Evolutionary conservation across 192 early-diverging fungal genomes (phyloP), one percentile per base, ranked within the genome.

Genomic region (Mortierella antarctica): DNA sequence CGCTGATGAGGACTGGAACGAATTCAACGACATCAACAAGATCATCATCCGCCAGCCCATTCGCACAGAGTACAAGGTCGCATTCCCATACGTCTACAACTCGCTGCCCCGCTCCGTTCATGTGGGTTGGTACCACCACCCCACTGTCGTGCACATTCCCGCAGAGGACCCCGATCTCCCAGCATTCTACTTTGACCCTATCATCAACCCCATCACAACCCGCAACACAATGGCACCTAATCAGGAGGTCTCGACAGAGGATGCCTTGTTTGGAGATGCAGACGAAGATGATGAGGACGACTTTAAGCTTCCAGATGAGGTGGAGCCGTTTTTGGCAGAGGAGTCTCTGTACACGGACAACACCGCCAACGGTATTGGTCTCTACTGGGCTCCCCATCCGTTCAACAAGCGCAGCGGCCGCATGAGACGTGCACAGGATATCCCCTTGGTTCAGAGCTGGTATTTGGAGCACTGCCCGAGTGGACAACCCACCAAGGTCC

Each of bases 1-100:
- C 2, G 93, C 91, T 1, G 98, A 99, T 83, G 97, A 99, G 82
- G 98, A 99, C 87, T 99, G 98, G 98, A 99, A 98, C 84, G 98
- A 99, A 83, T 99, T 99, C 85, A 99, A 99, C 86, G 98, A 99
- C 79, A 98, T 99, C 88, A 96, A 97, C 93, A 99, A 99, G 86
- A 96, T 99, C 70, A 99, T 99, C 66, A 98, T 99, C 64, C 93
- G 98, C 53, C 97, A 99, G 78, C 97, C 96, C 21, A 94, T 99
- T 65, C 93, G 98, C 57, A 97, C 98, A 51, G 98, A 99, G 86
- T 98, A 99, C 89, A 97, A 97, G 81, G 94, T 99, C 48, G 98
- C 98, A 4, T 99, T 97, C 84, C 98, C 98, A 60, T 97, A 95
- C 79, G 85, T 99, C 54, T 99, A 98, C 88, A 99, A 99, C 87